Evolutionary conservation across 345 rosid species (phyloP), one percentile per base, ranked within the genome.

Genomic region (Nephelium lappaceum): DNA sequence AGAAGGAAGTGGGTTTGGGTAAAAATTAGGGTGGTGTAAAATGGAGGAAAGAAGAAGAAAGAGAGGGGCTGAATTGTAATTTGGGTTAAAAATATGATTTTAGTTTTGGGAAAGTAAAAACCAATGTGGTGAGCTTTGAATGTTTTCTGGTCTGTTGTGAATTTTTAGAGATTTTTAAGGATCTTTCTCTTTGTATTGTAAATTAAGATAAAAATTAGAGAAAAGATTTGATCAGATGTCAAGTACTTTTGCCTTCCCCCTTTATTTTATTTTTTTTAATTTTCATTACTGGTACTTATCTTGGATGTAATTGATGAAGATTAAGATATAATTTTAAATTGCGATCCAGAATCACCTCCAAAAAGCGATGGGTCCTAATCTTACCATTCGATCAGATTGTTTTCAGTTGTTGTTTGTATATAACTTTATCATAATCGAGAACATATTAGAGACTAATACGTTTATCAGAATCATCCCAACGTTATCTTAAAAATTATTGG

Each of bases 121-220:
- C 11, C 51, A 21, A 21, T 41, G 31, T 42, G 27, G 69, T 41
- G 60, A 57, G 62, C 38, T 45, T 45, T 77, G 60, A 77, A 60
- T 76, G 79, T 41, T 27, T 67, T 69, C 74, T 77, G 69, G 61
- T 69, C 80, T 77, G 80, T 69, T 69, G 80, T 77, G 80, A 51
- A 62, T n/a, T 71, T 72, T 41, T 62, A 27, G 62, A 12, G 70
- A 73, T 58, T 58, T 39, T 2, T 10, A 0, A 39, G 7, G 3
- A 43, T 69, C 74, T 67, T 9, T 58, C 63, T 21, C 38, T 11
- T 2, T 45, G 68, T 69, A 11, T n/a, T 69, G 62, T 70, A 70
- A 61, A 69, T 58, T 69, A n/a, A 69, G 14, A 69, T 9, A 19
- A 68, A 60, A 45, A 3, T 60, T 60, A 45, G 80, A 16, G 70